Conservation (phyloP, 1,284 basidiomycete genomes). For the Omphalotus olearius region DNA sequence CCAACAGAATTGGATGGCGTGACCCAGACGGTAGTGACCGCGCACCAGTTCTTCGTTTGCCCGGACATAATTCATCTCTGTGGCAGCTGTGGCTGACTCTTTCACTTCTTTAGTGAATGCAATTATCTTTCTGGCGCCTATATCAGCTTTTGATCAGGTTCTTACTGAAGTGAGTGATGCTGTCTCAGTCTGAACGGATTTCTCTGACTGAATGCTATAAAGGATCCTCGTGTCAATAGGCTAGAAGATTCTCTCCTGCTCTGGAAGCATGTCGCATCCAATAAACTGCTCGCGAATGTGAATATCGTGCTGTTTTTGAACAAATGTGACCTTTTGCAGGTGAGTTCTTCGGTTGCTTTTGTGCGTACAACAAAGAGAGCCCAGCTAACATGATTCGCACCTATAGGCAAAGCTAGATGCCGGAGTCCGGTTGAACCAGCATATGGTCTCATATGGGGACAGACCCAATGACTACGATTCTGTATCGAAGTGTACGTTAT, state of each 20-base stretch:
- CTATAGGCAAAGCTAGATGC: constrained; percentile 63
- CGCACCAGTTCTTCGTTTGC: too few species aligned
- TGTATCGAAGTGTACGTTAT: constrained; percentile 60
- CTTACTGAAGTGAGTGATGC: constrained; percentile 56
- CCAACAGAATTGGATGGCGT: background rate
- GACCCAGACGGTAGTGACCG: too few species aligned
- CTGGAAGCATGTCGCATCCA: constrained; percentile 66
- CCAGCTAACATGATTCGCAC: constrained; percentile 11
- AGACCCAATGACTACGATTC: constrained; percentile 70
- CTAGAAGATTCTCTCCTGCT: constrained; percentile 71
- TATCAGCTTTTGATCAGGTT: constrained; percentile 80
- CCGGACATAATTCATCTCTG: too few species aligned
- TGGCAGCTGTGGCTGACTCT: background rate
- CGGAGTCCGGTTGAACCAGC: constrained; percentile 63
- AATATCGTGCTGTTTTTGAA: constrained; percentile 77
- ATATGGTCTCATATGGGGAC: constrained; percentile 66
- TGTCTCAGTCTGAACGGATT: background rate
- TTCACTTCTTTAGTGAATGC: constrained; percentile 54
- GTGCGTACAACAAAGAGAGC: constrained; percentile 5
- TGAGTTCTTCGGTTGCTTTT: constrained; percentile 20
- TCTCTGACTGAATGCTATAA: constrained; percentile 7
- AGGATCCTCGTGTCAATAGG: constrained; percentile 70
- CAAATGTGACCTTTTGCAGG: constrained; percentile 72
- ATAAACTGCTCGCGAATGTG: constrained; percentile 63
- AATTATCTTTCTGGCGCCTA: constrained; percentile 80